These are phyloP conservation scores for Pyrenophora tritici-repentis DNA, from an alignment of 2,329 filamentous ascomycete species.

Conservation along the genomic window DNA sequence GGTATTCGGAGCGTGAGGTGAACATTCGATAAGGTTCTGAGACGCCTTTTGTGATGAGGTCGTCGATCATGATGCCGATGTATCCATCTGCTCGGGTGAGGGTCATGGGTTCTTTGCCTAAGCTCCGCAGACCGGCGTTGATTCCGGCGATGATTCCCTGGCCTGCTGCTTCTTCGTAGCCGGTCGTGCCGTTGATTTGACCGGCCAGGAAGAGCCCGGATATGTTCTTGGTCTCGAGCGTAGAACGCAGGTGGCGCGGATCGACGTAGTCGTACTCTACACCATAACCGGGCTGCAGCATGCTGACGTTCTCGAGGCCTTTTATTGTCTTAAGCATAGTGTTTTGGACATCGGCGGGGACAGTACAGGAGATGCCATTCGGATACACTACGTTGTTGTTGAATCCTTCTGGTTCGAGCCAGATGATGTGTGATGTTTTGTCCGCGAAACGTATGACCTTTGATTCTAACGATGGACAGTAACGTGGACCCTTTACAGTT, in stretches of 20 bases:
- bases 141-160: constrained; percentile 92
- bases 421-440: constrained; percentile 83
- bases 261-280: constrained; percentile 99
- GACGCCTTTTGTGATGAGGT: constrained; percentile 94
- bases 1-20: constrained; percentile 92
- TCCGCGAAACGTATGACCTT: constrained; percentile 88
- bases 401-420: constrained; percentile 96
- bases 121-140: constrained; percentile 84
- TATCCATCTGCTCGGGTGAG: constrained; percentile 87
- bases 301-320: constrained; percentile 86
- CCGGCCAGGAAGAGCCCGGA: constrained; percentile 87
- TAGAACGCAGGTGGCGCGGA: constrained; percentile 82
- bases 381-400: constrained; percentile 89
- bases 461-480: constrained; percentile 93
- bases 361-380: constrained; percentile 96
- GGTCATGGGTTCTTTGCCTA: constrained; percentile 66
- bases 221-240: constrained; percentile 92
- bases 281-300: constrained; percentile 95
- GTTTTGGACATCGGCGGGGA: constrained; percentile 85
- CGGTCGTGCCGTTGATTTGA: constrained; percentile 97
- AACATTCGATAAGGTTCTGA: constrained; percentile 99
- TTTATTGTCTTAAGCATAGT: constrained; percentile 81
- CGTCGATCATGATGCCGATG: constrained; percentile 98
- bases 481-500: constrained; percentile 89
- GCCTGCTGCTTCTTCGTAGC: constrained; percentile 95